Base-by-base conservation (phyloP, 2,329 filamentous ascomycete genomes). In the Epichloe hybrida region DNA sequence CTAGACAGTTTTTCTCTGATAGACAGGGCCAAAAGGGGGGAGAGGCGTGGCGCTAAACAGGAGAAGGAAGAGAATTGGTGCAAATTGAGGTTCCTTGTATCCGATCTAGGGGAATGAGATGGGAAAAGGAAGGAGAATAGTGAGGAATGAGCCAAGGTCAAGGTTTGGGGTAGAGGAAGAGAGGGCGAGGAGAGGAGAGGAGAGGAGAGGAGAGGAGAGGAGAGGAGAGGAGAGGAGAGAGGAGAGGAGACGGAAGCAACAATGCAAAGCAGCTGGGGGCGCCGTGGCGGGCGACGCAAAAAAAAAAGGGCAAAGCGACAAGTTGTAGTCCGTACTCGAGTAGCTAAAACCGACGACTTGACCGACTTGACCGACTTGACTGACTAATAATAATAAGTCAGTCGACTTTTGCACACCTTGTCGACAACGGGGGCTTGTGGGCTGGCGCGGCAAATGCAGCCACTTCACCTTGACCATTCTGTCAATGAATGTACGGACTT, bases 51-150 rank as follows among this genome's bases (percentile, higher is more conserved):
- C 27, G 23, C 23, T 23, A 23, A 23, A 23, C 23, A 23, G 5
- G 23, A 23, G 5, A 6, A 23, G 23, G 23, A 23, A 23, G 23
- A 23, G 23, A 23, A 23, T 23, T 23, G 23, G 23, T 23, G 23
- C 17, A 5, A 23, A 23, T 23, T 6, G 23, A 23, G 5, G 5
- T 23, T 23, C 23, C 23, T 23, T 23, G 23, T 23, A 23, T 23
- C 23, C 23, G 23, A 23, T 23, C 23, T 6, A 23, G 23, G 23
- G 47, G 46, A 41, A 53, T 48, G 52, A 51, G 53, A 55, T 51
- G 58, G 36, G 23, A 53, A 57, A 56, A 54, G 54, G 54, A 17
- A n/a, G 17, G 17, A n/a, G 13, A 39, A 8, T 4, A 42, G 40
- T 17, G 11, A 20, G 40, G 8, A 42, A 42, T 23, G 11, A 12